Conservation (phyloP, 139 green algal species). For the Coelastrella sp. region DNA sequence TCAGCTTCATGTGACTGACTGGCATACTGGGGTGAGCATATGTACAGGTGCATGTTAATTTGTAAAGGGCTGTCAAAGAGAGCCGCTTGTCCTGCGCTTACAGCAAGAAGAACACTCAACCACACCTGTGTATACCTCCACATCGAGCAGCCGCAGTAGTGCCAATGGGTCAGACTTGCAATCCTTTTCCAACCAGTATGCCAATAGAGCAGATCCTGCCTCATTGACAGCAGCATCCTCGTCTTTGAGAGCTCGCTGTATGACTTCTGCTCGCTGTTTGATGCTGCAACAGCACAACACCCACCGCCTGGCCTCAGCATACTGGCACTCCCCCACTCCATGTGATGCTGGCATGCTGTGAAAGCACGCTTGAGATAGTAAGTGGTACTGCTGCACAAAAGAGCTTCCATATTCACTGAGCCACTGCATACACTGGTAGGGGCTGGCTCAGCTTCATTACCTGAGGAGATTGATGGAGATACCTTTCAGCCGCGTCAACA, state of each 20-base stretch:
- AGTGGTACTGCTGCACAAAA: too few species aligned
- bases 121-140: constrained; percentile 43
- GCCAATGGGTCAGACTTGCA: not conserved
- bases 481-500: not conserved
- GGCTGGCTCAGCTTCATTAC: not conserved
- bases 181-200: constrained; percentile 9
- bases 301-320: too few species aligned
- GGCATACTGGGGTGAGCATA: too few species aligned
- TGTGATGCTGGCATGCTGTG: not conserved
- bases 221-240: constrained; percentile 24
- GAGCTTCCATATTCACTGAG: not conserved
- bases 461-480: constrained; percentile 7
- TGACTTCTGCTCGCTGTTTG: constrained; percentile 26
- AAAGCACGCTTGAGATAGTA: too few species aligned
- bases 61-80: too few species aligned
- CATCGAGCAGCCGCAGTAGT: constrained; percentile 37
- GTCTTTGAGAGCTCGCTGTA: constrained; percentile 33
- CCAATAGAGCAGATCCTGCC: constrained; percentile 12
- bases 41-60: too few species aligned
- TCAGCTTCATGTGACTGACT: too few species aligned
- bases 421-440: not conserved
- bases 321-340: not conserved
- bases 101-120: too few species aligned
- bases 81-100: too few species aligned
- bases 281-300: constrained; percentile 36